These are phyloP conservation scores for Apiotrichum akiyoshidainum DNA, from an alignment of 1,284 basidiomycete species.

Conservation along the genomic window DNA sequence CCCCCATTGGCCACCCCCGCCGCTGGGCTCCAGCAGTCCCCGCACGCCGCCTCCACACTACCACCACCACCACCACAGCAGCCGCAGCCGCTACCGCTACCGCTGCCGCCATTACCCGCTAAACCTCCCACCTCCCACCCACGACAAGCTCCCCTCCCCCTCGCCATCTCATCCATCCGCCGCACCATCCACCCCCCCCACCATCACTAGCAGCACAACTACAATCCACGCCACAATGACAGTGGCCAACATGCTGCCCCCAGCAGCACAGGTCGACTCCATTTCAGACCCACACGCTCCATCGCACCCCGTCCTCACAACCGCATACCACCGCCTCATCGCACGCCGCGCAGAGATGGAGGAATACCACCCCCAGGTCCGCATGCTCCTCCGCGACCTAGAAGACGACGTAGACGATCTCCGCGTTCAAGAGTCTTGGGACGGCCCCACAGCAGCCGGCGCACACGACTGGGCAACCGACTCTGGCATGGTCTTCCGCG, in stretches of 20 bases:
- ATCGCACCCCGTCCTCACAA: background rate
- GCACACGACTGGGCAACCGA: slow-evolving; percentile 43
- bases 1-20: too few species aligned
- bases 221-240: background rate
- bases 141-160: too few species aligned
- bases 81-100: too few species aligned
- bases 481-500: slow-evolving; percentile 37
- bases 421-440: slow-evolving; percentile 41
- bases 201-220: background rate
- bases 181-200: too few species aligned
- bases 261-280: background rate
- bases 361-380: slow-evolving; percentile 28
- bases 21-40: too few species aligned
- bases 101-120: too few species aligned
- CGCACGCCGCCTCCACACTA: too few species aligned
- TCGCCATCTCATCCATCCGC: too few species aligned
- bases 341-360: slow-evolving; percentile 28
- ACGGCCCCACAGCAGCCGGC: slow-evolving; percentile 30
- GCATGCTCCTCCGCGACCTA: slow-evolving; percentile 34
- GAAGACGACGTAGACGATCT: slow-evolving; percentile 38
- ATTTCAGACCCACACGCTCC: background rate
- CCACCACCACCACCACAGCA: too few species aligned
- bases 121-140: too few species aligned
- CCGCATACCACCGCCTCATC: background rate
- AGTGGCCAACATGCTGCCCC: too few species aligned